phyloP scores from a whole-genome alignment of 2,329 filamentous ascomycete genomes.

The Xylariaceae sp. region DNA sequence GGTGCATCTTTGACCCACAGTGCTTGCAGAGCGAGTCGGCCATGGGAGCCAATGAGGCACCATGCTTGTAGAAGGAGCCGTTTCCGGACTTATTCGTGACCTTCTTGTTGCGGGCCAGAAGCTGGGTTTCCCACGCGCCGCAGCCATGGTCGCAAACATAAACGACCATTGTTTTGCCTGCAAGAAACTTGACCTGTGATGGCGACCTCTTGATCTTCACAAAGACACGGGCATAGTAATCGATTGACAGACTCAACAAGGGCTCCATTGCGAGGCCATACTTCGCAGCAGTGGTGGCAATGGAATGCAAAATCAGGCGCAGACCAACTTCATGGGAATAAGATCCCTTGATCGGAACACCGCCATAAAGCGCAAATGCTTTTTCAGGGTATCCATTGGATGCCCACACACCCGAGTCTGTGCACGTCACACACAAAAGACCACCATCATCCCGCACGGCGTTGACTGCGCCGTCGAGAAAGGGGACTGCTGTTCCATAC shows the following conservation, averaged over 20 bases:
- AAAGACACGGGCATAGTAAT: constrained; percentile 91
- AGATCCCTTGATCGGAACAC: constrained; percentile 75
- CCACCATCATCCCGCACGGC: constrained; percentile 79
- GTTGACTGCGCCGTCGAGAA: constrained; percentile 86
- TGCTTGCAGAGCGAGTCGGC: constrained; percentile 66
- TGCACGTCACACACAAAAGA: constrained; percentile 90
- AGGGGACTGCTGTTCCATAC: constrained; percentile 88
- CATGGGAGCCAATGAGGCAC: constrained; percentile 65
- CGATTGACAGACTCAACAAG: constrained; percentile 85
- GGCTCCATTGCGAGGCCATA: constrained; percentile 90
- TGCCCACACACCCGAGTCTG: constrained; percentile 91
- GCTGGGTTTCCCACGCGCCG: constrained; percentile 83
- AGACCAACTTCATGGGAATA: constrained; percentile 87
- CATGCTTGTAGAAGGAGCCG: constrained; percentile 71
- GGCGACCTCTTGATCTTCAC: constrained; percentile 75
- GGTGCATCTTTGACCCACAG: constrained; percentile 79
- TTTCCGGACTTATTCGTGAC: constrained; percentile 64
- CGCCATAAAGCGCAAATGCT: constrained; percentile 88
- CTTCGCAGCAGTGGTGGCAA: constrained; percentile 73
- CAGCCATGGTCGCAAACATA: constrained; percentile 90
- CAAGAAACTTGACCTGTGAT: constrained; percentile 81
- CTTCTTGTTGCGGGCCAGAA: constrained; percentile 64
- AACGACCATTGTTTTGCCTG: constrained; percentile 86
- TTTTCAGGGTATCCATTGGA: constrained; percentile 94
- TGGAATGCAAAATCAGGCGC: constrained; percentile 75